These are phyloP conservation scores for Neurospora tetraspora DNA, from an alignment of 495 filamentous ascomycete species.

Conservation along the genomic window DNA sequence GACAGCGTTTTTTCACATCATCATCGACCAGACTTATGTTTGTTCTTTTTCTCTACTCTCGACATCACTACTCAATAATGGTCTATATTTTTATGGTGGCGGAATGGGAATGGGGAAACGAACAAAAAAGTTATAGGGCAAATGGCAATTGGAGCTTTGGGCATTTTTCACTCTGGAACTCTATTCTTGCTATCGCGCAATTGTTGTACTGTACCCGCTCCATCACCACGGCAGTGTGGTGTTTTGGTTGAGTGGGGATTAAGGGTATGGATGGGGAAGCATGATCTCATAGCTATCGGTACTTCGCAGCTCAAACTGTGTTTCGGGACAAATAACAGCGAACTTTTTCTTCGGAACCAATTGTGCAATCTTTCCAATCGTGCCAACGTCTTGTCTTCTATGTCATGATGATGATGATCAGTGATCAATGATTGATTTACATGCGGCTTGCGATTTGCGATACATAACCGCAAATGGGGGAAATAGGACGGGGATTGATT, in stretches of 20 bases:
- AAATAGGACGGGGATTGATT: neutral
- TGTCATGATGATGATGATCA: neutral
- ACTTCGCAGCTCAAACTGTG: neutral
- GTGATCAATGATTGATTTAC: neutral
- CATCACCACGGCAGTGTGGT: neutral
- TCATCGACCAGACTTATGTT: neutral
- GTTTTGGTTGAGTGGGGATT: neutral
- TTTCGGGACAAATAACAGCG: neutral
- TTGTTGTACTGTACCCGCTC: neutral
- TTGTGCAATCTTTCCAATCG: neutral
- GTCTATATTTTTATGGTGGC: neutral
- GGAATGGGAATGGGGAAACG: neutral
- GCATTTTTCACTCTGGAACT: neutral
- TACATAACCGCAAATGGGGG: neutral
- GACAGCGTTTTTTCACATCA: neutral
- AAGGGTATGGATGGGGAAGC: neutral
- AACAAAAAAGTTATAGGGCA: neutral
- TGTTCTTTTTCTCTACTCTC: neutral
- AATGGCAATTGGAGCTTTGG: neutral
- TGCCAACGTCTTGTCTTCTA: neutral
- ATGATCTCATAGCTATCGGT: neutral
- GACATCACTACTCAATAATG: conserved; percentile 2
- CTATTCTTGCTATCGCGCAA: neutral
- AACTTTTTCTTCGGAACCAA: neutral
- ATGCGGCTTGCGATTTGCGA: neutral